Base-by-base conservation (phyloP, 169 alveolate species). In the Plasmodium relictum region DNA sequence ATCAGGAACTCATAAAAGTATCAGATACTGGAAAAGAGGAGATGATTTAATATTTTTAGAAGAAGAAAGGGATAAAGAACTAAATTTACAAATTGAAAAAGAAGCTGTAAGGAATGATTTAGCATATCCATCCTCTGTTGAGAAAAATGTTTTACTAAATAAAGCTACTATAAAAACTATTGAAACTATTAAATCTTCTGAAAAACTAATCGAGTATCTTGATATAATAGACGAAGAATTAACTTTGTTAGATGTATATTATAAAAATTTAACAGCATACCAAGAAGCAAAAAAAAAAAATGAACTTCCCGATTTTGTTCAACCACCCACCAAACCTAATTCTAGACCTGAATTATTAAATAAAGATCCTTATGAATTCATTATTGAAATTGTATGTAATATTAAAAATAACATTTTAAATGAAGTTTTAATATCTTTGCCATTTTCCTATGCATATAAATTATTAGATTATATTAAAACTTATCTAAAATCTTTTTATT, bases 41-140 rank as follows among this genome's bases (percentile, higher is more conserved):
- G 97, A 95, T 18, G 96, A 95, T 66, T 61, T 95, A 26, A 93
- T 95, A 65, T 78, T 95, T 44, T 91, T 86, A 48, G 92, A 93
- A 71, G 97, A 95, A 56, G 97, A 95, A 73, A 94, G 96, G 50
- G 97, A 95, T 63, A 94, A 93, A 87, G 97, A 95, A 74, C 85
- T 93, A 62, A 96, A 94, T 61, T 83, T 89, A n/a, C 97, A 94
- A 76, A 85, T 95, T 44, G 97, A 95, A 89, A 89, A 92, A 44
- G 96, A 94, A 44, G 97, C 95, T 2, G 76, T 91, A 41, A 56
- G 96, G 37, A 92, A 91, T 42, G 97, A 95, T 74, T 44, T 94
- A 54, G 39, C 92, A 6, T 94, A 91, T 44, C 94, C 95, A 39
- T 93, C 93, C 12, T 87, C 95, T 7, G 80, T 88, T n/a, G 96